phyloP scores from a whole-genome alignment of 108 stramenopile genomes.

The Asterionellopsis glacialis region DNA sequence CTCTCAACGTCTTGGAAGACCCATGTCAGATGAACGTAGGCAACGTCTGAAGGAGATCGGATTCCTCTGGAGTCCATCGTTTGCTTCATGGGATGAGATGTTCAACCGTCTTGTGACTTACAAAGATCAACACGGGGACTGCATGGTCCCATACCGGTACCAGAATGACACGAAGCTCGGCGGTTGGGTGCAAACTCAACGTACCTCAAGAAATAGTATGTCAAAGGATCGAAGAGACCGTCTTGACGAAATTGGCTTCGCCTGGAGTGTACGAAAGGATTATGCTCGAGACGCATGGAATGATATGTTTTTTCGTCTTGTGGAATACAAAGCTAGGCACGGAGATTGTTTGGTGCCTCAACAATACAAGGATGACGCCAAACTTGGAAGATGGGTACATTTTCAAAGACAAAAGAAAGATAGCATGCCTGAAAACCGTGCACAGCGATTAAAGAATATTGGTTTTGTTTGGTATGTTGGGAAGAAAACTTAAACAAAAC shows the following conservation, averaged over 20 bases:
- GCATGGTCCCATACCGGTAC: slow-evolving; percentile 36
- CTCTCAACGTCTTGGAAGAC: slow-evolving; percentile 12
- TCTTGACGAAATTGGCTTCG: slow-evolving; percentile 45
- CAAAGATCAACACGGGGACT: slow-evolving; percentile 29
- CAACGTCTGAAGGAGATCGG: slow-evolving; percentile 30
- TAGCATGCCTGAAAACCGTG: no score
- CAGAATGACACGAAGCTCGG: slow-evolving; percentile 22
- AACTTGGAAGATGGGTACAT: no score
- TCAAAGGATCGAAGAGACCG: slow-evolving; percentile 39
- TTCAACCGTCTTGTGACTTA: slow-evolving; percentile 19
- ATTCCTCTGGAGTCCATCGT: slow-evolving; percentile 39
- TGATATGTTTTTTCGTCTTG: slow-evolving; percentile 1
- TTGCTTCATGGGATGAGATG: slow-evolving; percentile 26
- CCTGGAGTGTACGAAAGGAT: slow-evolving; percentile 34
- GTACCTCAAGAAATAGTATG: slow-evolving; percentile 37
- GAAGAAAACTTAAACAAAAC: no score
- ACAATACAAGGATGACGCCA: no score
- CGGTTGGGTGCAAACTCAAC: slow-evolving; percentile 16
- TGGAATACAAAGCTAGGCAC: neutral
- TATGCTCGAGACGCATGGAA: slow-evolving; percentile 24
- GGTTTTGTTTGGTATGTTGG: no score
- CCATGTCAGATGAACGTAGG: slow-evolving; percentile 38
- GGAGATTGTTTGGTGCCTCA: neutral
- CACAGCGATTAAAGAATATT: no score
- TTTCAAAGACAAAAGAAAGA: no score